These are phyloP conservation scores for Starmerella cellae DNA, from an alignment of 805 yeast genomes.

Conservation along the genomic window DNA sequence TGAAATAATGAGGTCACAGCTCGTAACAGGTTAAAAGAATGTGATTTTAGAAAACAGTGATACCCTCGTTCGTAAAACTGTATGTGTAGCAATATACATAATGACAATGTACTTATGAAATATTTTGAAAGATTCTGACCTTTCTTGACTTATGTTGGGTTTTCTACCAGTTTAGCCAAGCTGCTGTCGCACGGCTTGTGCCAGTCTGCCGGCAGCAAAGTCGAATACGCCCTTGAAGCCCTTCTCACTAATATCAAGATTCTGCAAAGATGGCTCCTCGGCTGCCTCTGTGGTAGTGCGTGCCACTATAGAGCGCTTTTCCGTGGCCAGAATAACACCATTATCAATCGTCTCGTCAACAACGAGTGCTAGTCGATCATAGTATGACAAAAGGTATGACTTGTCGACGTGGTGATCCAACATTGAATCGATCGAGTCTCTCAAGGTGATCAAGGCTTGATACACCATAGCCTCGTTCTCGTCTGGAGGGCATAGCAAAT, in stretches of 20 bases:
- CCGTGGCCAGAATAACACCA: conserved; percentile 84
- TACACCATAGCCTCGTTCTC: conserved; percentile 78
- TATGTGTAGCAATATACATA: no score
- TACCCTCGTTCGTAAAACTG: no score
- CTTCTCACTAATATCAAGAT: conserved; percentile 32
- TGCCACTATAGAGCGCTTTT: conserved; percentile 71
- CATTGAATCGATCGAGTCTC: conserved; percentile 68
- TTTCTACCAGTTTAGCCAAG: conserved; percentile 9
- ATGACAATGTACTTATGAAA: no score
- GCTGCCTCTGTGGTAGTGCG: conserved; percentile 83
- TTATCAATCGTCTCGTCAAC: conserved; percentile 89
- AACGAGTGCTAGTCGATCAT: conserved; percentile 73
- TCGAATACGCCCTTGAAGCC: conserved; percentile 68
- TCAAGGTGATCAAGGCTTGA: conserved; percentile 61
- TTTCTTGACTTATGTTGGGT: no score
- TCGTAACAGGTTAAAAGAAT: not conserved
- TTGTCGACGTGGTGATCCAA: conserved; percentile 60
- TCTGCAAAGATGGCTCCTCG: conserved; percentile 39
- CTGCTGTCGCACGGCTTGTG: conserved; percentile 38
- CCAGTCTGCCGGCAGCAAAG: conserved; percentile 64
- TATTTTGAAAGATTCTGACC: no score
- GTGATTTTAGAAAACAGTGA: no score
- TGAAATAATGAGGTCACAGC: not conserved
- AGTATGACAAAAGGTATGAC: conserved; percentile 62
- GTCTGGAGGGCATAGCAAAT: conserved; percentile 57